Conservation (phyloP, 2,329 filamentous ascomycete genomes). For the Geosmithia flava region DNA sequence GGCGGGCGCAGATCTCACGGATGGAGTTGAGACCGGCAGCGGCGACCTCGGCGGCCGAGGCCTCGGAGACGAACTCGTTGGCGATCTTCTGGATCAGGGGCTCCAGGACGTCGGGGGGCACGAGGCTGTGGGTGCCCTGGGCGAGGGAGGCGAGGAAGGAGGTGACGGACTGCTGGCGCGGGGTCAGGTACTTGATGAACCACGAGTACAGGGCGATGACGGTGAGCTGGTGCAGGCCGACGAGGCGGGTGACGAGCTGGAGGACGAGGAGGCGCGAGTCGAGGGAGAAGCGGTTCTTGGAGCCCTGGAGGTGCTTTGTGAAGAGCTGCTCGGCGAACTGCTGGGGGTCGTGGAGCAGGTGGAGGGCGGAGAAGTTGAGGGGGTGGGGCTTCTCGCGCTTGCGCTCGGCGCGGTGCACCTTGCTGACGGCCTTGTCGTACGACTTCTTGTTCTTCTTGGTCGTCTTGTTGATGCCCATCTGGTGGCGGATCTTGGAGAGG, state of each 20-base stretch:
- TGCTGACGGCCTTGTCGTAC: slow-evolving; percentile 70
- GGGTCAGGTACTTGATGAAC: slow-evolving; percentile 86
- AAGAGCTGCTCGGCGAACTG: slow-evolving; percentile 86
- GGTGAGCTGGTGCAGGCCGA: slow-evolving; percentile 86
- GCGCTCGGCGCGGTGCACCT: slow-evolving; percentile 68
- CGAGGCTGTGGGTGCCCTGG: slow-evolving; percentile 80
- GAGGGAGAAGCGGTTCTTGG: slow-evolving; percentile 71
- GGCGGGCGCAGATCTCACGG: slow-evolving; percentile 81
- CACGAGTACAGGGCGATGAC: slow-evolving; percentile 89
- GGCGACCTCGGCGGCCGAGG: slow-evolving; percentile 78
- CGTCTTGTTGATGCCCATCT: slow-evolving; percentile 92
- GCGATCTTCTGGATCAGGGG: slow-evolving; percentile 90
- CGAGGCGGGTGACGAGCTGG: slow-evolving; percentile 79
- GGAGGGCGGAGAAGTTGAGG: slow-evolving; percentile 91
- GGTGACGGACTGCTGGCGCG: slow-evolving; percentile 79
- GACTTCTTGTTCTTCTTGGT: slow-evolving; percentile 73
- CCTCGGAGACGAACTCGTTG: slow-evolving; percentile 96
- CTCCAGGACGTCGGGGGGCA: slow-evolving; percentile 85
- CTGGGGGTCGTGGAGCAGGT: slow-evolving; percentile 88
- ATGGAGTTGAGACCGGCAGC: slow-evolving; percentile 90
- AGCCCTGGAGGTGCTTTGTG: slow-evolving; percentile 78
- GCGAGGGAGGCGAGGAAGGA: slow-evolving; percentile 87
- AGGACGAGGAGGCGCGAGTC: slow-evolving; percentile 85
- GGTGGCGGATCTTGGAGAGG: slow-evolving; percentile 70
- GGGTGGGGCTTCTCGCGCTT: slow-evolving; percentile 82